phyloP scores from a whole-genome alignment of 1,139 yeast genomes.

The Candida buenavistaensis region DNA sequence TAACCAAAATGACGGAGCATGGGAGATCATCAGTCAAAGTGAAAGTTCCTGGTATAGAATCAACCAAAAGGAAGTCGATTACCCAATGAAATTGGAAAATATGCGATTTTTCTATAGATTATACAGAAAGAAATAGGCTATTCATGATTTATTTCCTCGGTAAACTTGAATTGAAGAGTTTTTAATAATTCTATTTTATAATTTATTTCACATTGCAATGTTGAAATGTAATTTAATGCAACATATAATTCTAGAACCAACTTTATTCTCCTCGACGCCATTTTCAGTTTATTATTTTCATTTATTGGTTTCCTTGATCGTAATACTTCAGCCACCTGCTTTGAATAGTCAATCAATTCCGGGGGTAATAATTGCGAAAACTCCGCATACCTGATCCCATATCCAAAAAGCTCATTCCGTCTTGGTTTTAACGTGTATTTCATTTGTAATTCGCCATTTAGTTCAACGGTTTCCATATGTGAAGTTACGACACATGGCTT shows the following conservation, averaged over 20 bases:
- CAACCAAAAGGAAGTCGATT: slow-evolving; percentile 51
- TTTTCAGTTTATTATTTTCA: slow-evolving; percentile 7
- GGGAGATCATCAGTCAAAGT: slow-evolving; percentile 64
- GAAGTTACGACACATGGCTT: slow-evolving; percentile 28
- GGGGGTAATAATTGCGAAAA: slow-evolving; percentile 19
- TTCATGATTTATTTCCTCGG: slow-evolving; percentile 13
- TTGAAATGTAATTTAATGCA: slow-evolving; percentile 13
- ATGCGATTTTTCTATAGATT: slow-evolving; percentile 84
- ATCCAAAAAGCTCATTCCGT: slow-evolving; percentile 20
- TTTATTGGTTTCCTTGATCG: slow-evolving; percentile 4
- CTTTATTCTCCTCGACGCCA: slow-evolving; percentile 12
- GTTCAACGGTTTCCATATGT: slow-evolving; percentile 24
- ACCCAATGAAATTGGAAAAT: slow-evolving; percentile 75
- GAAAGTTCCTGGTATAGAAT: slow-evolving; percentile 86
- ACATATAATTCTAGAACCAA: slow-evolving; percentile 15
- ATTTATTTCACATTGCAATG: slow-evolving; percentile 6
- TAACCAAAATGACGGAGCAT: slow-evolving; percentile 50
- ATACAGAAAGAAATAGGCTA: slow-evolving; percentile 49
- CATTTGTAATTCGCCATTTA: slow-evolving; percentile 22
- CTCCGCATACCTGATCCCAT: slow-evolving; percentile 27
- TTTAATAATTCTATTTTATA: slow-evolving; percentile 13
- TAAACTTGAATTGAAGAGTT: slow-evolving; percentile 14
- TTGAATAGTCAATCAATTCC: slow-evolving; percentile 22
- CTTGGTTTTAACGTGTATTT: slow-evolving; percentile 24
- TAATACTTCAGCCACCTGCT: slow-evolving; percentile 19